A percentile compares a stretch with the other conserved stretches of the same genome.
Conservation (phyloP, 2,329 filamentous ascomycete species). For the Zalaria obscura region DNA sequence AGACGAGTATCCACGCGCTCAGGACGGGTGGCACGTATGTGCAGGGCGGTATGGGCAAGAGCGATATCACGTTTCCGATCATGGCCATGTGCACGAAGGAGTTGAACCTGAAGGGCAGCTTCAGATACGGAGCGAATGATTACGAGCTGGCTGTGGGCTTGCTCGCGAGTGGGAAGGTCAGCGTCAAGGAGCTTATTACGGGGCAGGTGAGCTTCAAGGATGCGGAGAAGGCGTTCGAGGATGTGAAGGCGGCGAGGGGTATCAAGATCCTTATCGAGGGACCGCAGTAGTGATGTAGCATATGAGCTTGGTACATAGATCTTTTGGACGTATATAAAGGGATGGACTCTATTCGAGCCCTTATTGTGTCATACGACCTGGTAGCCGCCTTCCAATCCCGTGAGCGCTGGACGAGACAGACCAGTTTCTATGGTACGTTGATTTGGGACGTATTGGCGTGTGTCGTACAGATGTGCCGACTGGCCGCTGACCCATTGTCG, state of each 20-base stretch:
- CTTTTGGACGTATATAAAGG: too few relatives aligned
- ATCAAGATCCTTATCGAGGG: conserved; percentile 45
- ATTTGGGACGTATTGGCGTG: too few relatives aligned
- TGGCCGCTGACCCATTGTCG: too few relatives aligned
- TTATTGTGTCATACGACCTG: too few relatives aligned
- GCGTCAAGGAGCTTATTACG: conserved; percentile 62
- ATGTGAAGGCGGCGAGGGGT: conserved; percentile 68
- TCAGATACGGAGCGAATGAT: conserved; percentile 37
- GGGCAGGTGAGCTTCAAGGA: conserved; percentile 60
- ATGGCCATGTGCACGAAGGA: conserved; percentile 80
- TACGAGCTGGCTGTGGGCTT: conserved; percentile 71
- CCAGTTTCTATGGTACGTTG: too few relatives aligned
- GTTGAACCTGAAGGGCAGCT: conserved; percentile 65
- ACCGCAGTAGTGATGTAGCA: conserved; percentile 3
- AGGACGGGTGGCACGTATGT: conserved; percentile 60
- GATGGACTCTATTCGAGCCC: too few relatives aligned
- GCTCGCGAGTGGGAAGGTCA: conserved; percentile 54
- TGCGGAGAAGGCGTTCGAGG: conserved; percentile 72
- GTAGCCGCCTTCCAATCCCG: too few relatives aligned
- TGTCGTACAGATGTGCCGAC: too few relatives aligned
- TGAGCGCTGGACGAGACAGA: too few relatives aligned
- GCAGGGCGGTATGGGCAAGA: conserved; percentile 76
- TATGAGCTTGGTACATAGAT: too few relatives aligned
- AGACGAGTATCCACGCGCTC: conserved; percentile 55
- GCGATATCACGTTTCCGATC: conserved; percentile 78